These are phyloP conservation scores for Mycosarcoma maydis DNA, from an alignment of 1,284 basidiomycete species.

Conservation along the genomic window DNA sequence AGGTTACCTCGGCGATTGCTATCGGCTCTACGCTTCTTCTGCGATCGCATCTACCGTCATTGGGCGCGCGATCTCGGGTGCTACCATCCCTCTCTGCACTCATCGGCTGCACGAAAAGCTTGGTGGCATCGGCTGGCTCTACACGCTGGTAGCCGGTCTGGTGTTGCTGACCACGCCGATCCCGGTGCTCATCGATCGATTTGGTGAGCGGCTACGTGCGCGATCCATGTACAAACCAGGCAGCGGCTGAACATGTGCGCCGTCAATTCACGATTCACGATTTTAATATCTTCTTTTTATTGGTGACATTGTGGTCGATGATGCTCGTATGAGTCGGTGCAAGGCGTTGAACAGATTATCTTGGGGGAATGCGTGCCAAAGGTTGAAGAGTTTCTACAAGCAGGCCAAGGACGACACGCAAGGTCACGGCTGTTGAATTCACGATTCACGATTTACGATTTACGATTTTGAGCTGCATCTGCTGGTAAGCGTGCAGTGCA, in stretches of 20 bases:
- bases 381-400: too few relatives aligned
- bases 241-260: slow-evolving; percentile 5
- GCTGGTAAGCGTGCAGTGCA: too few relatives aligned
- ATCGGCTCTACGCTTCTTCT: slow-evolving; percentile 38
- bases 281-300: too few relatives aligned
- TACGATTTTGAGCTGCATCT: too few relatives aligned
- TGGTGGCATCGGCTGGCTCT: slow-evolving; percentile 29
- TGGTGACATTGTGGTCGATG: too few relatives aligned
- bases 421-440: too few relatives aligned
- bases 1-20: slow-evolving; percentile 44
- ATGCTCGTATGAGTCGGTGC: too few relatives aligned
- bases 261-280: too few relatives aligned
- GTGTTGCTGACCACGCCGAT: slow-evolving; percentile 25
- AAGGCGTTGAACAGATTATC: too few relatives aligned
- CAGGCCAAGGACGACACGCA: too few relatives aligned
- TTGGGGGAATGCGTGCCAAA: too few relatives aligned
- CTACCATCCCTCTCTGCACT: slow-evolving; percentile 33
- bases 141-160: slow-evolving; percentile 36
- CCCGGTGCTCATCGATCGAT: slow-evolving; percentile 17
- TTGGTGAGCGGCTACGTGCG: slow-evolving; percentile 17
- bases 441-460: too few relatives aligned
- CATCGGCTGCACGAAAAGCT: slow-evolving; percentile 35
- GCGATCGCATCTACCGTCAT: slow-evolving; percentile 44
- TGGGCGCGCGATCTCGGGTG: slow-evolving; percentile 33
- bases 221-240: slow-evolving; percentile 32